Evolutionary conservation across 2,329 filamentous ascomycete genomes (phyloP), one percentile per base, ranked within the genome.

Genomic region (Pseudocercospora cruenta): DNA sequence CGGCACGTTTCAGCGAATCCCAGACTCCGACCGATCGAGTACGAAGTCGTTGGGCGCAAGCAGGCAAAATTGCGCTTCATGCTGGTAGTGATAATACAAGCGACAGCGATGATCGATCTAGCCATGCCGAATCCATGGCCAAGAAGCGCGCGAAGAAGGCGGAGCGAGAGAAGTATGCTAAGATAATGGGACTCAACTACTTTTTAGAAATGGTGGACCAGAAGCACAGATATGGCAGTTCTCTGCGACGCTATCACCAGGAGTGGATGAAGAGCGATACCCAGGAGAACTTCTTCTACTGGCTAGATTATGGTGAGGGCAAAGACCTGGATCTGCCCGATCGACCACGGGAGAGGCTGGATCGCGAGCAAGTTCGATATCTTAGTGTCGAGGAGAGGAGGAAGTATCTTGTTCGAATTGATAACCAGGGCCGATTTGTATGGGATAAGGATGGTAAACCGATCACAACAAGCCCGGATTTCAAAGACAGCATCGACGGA

Each of bases 261-360:
- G 88, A 91, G 70, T 97, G 94, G 94, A 93, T 93, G 77, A 87
- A 86, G 67, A 83, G 87, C 1, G 83, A 91, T 28, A 94, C 92
- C 0, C 86, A 88, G 4, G 90, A 97, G 76, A 96, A 95, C 75
- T 97, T 94, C 84, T 97, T 97, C 78, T 94, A 93, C 80, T 97
- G 94, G 93, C 83, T 97, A 1, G 94, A 97, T 76, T 84, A 91
- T 65, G 94, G 94, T 4, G 89, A 90, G 58, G 94, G 94, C 0
- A 88, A 83, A 71, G 78, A 86, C 45, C 76, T 95, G 51, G 90
- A 94, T 69, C 81, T 94, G 12, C 85, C 88, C 3, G 85, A 87
- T 0, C 93, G 93, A 69, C 89, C 92, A 1, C 85, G 94, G 39
- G 89, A 91, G 66, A 83, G 88, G 14, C 82, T 97, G 6, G 91